Evolutionary conservation across 1,284 basidiomycete species (phyloP).

Genomic region (Coniferiporia weirii): DNA sequence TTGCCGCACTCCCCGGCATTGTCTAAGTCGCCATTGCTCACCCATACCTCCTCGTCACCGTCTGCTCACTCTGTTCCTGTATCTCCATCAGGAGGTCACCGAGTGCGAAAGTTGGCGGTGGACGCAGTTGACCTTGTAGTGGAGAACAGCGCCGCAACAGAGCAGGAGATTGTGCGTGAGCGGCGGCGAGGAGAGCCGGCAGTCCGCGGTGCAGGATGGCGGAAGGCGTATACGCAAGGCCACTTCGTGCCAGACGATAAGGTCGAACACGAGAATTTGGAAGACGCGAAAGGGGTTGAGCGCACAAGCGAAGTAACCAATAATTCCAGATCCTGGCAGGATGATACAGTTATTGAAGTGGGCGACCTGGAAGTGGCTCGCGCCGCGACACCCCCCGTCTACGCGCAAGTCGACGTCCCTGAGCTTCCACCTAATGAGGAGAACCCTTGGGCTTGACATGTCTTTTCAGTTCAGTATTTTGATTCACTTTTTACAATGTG

Average conservation of each 20-base stretch:
- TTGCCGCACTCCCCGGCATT: slow-evolving; percentile 11
- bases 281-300: slow-evolving; percentile 21
- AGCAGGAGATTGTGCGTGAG: slow-evolving; percentile 45
- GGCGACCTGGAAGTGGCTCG: slow-evolving; percentile 27
- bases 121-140: slow-evolving; percentile 80
- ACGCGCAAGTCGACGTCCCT: slow-evolving; percentile 29
- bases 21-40: not conserved
- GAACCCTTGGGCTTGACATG: slow-evolving; percentile 26
- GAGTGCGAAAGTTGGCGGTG: slow-evolving; percentile 43
- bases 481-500: not conserved
- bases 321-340: slow-evolving; percentile 25
- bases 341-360: slow-evolving; percentile 28
- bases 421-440: slow-evolving; percentile 17
- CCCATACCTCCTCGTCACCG: slow-evolving; percentile 17
- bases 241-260: slow-evolving; percentile 42
- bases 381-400: slow-evolving; percentile 41
- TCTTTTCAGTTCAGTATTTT: slow-evolving; percentile 5
- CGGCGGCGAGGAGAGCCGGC: slow-evolving; percentile 51
- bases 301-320: slow-evolving; percentile 21
- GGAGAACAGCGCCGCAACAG: slow-evolving; percentile 49
- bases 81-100: slow-evolving; percentile 17
- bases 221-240: slow-evolving; percentile 49
- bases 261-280: slow-evolving; percentile 31
- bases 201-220: slow-evolving; percentile 34
- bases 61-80: slow-evolving; percentile 17